Evolutionary conservation across 768 basidiomycete species (phyloP), one percentile per base, ranked within the genome.

Genomic region (Hygrophorus russula): DNA sequence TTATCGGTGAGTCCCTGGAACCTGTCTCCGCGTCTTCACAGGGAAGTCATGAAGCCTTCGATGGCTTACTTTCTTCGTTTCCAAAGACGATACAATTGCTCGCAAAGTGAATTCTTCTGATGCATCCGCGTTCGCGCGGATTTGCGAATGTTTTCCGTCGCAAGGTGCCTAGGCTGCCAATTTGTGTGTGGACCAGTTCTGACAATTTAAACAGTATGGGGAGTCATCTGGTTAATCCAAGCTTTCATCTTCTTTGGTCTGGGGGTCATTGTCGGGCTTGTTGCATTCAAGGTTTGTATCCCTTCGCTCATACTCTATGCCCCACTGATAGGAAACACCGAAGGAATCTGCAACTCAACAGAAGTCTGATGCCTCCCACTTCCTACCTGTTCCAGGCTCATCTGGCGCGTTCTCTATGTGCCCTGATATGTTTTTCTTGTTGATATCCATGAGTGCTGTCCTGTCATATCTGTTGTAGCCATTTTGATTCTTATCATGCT

Each of bases 61-160:
- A 39, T 11, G 18, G n/a, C 17, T 29, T 31, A 2, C 17, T n/a
- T 30, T 31, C 18, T 17, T 7, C 29, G 18, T 24, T 29, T 30
- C n/a, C 18, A 9, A 53, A 83, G 90, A 89, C 58, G 88, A 91
- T 53, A 91, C 88, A 9, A 75, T 90, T 39, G 74, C 80, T 2
- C 70, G 87, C 36, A 89, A 89, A 59, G 78, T 86, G 48, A 91
- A 92, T 51, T 71, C 73, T n/a, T 87, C 84, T 13, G 91, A 94
- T 54, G 91, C 91, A 0, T 80, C 81, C 3, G 78, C 79, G 7
- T 94, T 91, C 53, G 85, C 91, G 2, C 66, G 79, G 13, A 76
- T 88, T 37, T 92, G 84, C 52, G 88, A 86, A 17, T 92, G 88
- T 60, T 90, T 75, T 56, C 84, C 86, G 13, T 84, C 87, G 3